Conservation (phyloP, 345 rosid genomes). For the Hypericum androsaemum region DNA sequence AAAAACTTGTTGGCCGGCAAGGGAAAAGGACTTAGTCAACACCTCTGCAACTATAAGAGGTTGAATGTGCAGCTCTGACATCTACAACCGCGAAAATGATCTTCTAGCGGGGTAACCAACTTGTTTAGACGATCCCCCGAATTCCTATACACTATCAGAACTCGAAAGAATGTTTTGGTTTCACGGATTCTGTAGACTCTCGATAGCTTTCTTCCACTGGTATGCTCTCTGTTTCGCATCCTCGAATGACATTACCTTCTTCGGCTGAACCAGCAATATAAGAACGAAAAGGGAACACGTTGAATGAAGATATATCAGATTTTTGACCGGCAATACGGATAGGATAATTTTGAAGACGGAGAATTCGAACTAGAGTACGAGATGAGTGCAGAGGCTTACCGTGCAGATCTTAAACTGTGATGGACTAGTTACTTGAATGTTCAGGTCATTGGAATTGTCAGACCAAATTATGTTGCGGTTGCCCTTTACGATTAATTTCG, state of each 20-base stretch:
- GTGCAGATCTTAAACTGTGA: background rate
- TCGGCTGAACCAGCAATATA: slow-evolving; percentile 48
- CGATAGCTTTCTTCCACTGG: slow-evolving; percentile 95
- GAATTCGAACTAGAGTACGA: no score
- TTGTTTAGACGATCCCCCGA: no score
- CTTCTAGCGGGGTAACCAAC: no score
- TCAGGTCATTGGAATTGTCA: slow-evolving; percentile 1
- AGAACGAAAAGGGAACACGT: background rate
- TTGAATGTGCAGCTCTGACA: no score
- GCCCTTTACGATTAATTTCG: background rate
- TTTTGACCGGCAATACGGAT: no score
- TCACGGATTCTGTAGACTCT: slow-evolving; percentile 79
- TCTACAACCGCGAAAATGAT: no score
- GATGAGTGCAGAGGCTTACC: slow-evolving; percentile 17
- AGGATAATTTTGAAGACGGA: no score
- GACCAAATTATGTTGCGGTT: background rate
- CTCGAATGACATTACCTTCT: slow-evolving; percentile 87
- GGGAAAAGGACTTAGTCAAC: no score
- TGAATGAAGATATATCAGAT: no score
- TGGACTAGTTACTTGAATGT: background rate
- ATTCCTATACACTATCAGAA: no score
- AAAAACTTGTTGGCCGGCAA: no score
- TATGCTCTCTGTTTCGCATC: slow-evolving; percentile 89
- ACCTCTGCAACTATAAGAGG: no score
- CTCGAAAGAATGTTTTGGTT: background rate